These are phyloP conservation scores for Tolypocladium endophyticum DNA, from an alignment of 2,329 filamentous ascomycete species.

Conservation along the genomic window DNA sequence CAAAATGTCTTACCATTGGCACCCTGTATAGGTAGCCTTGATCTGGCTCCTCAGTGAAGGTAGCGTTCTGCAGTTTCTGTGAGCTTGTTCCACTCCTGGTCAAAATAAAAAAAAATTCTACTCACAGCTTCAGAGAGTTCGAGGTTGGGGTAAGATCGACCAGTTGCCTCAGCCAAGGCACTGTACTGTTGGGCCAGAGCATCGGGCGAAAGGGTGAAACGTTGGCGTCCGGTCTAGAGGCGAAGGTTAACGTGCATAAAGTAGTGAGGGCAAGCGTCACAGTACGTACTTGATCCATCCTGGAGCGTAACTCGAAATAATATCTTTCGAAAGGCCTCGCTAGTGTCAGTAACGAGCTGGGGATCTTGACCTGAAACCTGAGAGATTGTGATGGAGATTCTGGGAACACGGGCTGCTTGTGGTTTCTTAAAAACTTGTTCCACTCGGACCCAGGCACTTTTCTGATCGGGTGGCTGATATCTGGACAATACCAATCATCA, in stretches of 20 bases:
- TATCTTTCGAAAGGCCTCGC: neutral
- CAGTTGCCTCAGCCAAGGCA: neutral
- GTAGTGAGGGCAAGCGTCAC: neutral
- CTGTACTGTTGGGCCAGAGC: neutral
- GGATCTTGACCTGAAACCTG: neutral
- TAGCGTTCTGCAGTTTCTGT: neutral
- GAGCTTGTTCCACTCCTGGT: neutral
- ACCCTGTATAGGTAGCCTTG: conserved; percentile 2
- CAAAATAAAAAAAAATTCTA: too few relatives aligned
- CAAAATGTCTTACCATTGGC: neutral
- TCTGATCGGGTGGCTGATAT: conserved; percentile 10
- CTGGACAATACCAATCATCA: conserved; percentile 5
- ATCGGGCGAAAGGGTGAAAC: neutral
- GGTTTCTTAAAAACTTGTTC: conserved; percentile 14
- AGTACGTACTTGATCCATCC: neutral
- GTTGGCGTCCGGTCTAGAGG: neutral
- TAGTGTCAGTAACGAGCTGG: neutral
- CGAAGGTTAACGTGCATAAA: neutral
- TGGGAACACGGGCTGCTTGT: conserved; percentile 3
- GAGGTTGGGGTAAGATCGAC: neutral
- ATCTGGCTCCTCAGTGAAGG: neutral
- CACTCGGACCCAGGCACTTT: conserved; percentile 11
- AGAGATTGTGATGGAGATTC: neutral
- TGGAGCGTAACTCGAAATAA: neutral
- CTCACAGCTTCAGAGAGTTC: conserved; percentile 2